Evolutionary conservation across 179 eudicot genomes (phyloP), one percentile per base, ranked within the genome.

Genomic region (Nepenthes alata): DNA sequence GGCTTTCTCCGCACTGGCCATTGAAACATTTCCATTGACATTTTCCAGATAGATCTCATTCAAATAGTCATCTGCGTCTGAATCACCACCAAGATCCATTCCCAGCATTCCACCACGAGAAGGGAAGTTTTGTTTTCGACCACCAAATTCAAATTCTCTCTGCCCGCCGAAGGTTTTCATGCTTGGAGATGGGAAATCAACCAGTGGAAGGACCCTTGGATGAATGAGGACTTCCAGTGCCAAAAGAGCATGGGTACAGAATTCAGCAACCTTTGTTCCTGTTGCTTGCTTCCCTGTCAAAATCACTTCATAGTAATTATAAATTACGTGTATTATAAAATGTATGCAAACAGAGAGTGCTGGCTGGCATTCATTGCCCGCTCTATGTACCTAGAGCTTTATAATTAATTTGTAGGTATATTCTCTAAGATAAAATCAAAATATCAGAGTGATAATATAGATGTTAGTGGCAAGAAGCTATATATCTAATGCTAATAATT

Each of bases 181-280:
- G 49, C 48, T 34, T 52, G 67, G 55, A 45, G 80, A 71, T 2
- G 76, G 60, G 34, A 62, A 62, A 73, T 93, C 93, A 11, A 74
- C 59, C 56, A 85, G 58, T 35, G 95, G 85, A 67, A 86, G 86
- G 11, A 81, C 82, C 69, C 96, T 75, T 25, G 98, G 91, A 76
- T 89, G 96, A 67, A 91, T 74, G 61, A 91, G 79, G 44, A 83
- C 82, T 85, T 89, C 95, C 72, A 93, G 73, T 38, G 82, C 72
- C 70, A 79, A 51, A 68, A 83, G 84, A 55, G 98, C 93, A 63
- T 82, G 85, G 4, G 80, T 78, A 77, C 98, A 86, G 49, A 77
- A 77, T 59, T 89, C 85, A 36, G 85, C 79, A 70, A 89, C 59
- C 74, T 75, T 81, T 35, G 85, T 75, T 65, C 95, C 93, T 38